These are phyloP conservation scores for Rhizophagus prolifer DNA, from an alignment of 192 early-diverging fungal species.

Conservation along the genomic window DNA sequence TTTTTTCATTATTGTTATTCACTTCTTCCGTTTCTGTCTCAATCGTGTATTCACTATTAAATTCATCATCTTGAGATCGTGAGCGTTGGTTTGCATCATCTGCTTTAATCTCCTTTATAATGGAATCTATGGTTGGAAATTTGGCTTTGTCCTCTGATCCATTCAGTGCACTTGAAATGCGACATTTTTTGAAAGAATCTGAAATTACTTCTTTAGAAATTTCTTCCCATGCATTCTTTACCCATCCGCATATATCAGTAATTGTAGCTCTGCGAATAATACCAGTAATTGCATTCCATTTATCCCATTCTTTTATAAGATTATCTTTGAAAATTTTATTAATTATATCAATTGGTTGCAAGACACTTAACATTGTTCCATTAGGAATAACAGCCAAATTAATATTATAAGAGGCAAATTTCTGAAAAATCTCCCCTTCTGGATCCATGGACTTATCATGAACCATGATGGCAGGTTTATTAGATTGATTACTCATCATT, in stretches of 20 bases:
- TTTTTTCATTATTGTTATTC: neutral
- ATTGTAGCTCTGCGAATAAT: neutral
- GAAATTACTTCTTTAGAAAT: neutral
- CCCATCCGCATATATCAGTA: neutral
- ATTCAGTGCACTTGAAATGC: neutral
- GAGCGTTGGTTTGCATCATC: neutral
- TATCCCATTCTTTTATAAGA: neutral
- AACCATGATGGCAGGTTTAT: neutral
- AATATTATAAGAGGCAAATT: neutral
- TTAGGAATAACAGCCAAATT: neutral
- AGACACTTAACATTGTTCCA: neutral
- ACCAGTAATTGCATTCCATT: neutral
- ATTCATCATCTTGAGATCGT: neutral
- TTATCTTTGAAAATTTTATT: neutral
- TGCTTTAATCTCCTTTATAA: neutral
- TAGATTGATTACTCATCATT: neutral
- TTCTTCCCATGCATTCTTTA: conserved; percentile 19
- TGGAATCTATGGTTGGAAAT: neutral
- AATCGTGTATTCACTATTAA: neutral
- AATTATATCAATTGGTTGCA: neutral
- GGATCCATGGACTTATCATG: neutral
- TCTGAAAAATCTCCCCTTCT: neutral
- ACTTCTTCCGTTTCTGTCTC: neutral
- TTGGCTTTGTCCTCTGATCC: neutral
- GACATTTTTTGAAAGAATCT: neutral